Base-by-base conservation (phyloP, 1,139 yeast species). In the Suhomyces bokatorum region DNA sequence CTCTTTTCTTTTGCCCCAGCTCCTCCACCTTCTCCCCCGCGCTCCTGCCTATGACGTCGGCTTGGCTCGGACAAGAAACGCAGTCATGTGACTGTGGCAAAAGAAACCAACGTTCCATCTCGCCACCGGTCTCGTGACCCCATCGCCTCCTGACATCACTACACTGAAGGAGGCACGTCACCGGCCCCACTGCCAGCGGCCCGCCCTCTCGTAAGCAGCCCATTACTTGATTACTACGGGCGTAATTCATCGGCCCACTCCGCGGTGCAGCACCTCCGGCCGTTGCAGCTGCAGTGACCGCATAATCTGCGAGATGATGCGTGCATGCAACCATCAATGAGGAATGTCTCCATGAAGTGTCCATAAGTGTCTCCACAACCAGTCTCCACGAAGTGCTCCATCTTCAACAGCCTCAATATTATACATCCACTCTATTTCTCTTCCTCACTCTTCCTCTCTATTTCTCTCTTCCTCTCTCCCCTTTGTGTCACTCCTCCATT, bases 21-120 rank as follows among this genome's bases (percentile, higher is more conserved):
- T 16, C 35, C 35, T 24, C 35, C 35, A 32, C 24, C 24, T 20
- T 20, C 24, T 20, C 24, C 24, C 24, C 24, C 24, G 24, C 24
- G 24, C 24, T 20, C 24, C 24, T 20, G 35, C 28, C 35, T 26
- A 33, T 33, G 35, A 33, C 35, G 35, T 33, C 36, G 36, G n/a
- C 36, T 10, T n/a, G 7, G 36, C 28, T 27, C 29, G 29, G 29
- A 33, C 20, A 33, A 33, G 36, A 34, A 34, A 33, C 36, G 28
- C 11, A 16, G 27, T 20, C 36, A 34, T 27, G 30, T 34, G 36
- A n/a, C n/a, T 22, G 6, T 16, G 17, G 35, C 35, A 38, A 38
- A 38, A 38, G 40, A 38, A 38, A 38, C 36, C 24, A 26, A n/a
- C 2, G 35, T 33, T 20, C 29, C 36, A 22, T 34, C 26, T 26